A percentile compares a stretch with the other conserved stretches of the same genome.
phyloP scores from a whole-genome alignment of 2,329 filamentous ascomycete species.

The Tolypocladium amazonense region DNA sequence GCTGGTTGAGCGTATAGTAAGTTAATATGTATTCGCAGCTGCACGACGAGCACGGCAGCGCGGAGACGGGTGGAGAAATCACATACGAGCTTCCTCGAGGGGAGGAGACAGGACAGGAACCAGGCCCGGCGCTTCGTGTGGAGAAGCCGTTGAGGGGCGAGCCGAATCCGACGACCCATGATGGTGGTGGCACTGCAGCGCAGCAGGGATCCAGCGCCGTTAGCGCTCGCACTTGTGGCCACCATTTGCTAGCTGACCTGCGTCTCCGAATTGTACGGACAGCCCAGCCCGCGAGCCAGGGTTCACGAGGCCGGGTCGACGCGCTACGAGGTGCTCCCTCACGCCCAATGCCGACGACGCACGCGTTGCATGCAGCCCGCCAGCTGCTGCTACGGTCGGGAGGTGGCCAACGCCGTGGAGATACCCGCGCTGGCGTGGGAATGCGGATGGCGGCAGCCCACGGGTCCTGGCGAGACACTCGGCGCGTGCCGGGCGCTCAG shows the following conservation, averaged over 20 bases:
- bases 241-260: not conserved
- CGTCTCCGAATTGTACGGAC: not conserved
- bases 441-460: not conserved
- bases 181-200: not conserved
- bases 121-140: not conserved
- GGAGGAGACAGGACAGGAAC: not conserved
- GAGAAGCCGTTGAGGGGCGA: not conserved
- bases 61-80: not conserved
- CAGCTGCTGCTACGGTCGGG: not conserved
- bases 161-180: not conserved
- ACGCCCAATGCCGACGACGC: not conserved
- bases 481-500: not conserved
- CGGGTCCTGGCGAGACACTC: not conserved
- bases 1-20: not conserved
- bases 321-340: not conserved
- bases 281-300: too few species aligned
- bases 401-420: not conserved
- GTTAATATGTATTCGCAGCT: not conserved
- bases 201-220: not conserved
- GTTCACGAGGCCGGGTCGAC: not conserved
- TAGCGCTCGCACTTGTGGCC: not conserved
- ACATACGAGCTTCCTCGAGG: not conserved
- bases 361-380: not conserved
- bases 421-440: not conserved
- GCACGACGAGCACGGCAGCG: not conserved